Percentiles rank a stretch among this genome's conserved stretches.
Conservation (phyloP, 257 asterid species). For the Verbena officinalis region DNA sequence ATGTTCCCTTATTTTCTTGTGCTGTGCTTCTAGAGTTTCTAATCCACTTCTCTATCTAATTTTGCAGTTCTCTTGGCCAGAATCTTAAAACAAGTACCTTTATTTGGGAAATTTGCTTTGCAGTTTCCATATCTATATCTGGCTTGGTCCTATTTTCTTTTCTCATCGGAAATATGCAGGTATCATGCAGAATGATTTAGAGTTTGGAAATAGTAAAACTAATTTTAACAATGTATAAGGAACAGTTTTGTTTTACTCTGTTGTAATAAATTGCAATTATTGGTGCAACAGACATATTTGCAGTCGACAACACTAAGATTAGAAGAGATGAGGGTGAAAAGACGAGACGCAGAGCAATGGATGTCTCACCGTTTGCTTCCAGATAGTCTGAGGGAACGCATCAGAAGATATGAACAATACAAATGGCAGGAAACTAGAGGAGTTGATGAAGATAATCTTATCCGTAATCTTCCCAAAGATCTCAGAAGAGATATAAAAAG, state of each 20-base stretch:
- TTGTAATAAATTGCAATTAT: slow-evolving; percentile 24
- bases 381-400: slow-evolving; percentile 72
- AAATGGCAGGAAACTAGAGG: slow-evolving; percentile 99
- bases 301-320: slow-evolving; percentile 90
- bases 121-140: slow-evolving; percentile 85
- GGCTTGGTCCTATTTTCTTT: slow-evolving; percentile 95
- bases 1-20: too few relatives aligned
- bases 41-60: slow-evolving; percentile 23
- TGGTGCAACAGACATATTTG: slow-evolving; percentile 76
- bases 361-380: slow-evolving; percentile 97
- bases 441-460: slow-evolving; percentile 89
- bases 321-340: slow-evolving; percentile 98
- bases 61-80: slow-evolving; percentile 96
- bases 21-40: slow-evolving; percentile 5
- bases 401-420: slow-evolving; percentile 90
- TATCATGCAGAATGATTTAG: slow-evolving; percentile 18
- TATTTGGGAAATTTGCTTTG: slow-evolving; percentile 96
- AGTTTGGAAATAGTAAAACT: slow-evolving; percentile 8
- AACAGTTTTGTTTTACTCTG: not conserved
- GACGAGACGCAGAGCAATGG: slow-evolving; percentile 99
- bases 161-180: slow-evolving; percentile 99
- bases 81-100: slow-evolving; percentile 90
- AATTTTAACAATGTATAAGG: slow-evolving; percentile 1
- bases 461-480: slow-evolving; percentile 89
- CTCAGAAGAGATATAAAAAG: slow-evolving; percentile 96